Conservation (phyloP, 2,329 filamentous ascomycete species). For the Dryadomyces sulphureus region DNA sequence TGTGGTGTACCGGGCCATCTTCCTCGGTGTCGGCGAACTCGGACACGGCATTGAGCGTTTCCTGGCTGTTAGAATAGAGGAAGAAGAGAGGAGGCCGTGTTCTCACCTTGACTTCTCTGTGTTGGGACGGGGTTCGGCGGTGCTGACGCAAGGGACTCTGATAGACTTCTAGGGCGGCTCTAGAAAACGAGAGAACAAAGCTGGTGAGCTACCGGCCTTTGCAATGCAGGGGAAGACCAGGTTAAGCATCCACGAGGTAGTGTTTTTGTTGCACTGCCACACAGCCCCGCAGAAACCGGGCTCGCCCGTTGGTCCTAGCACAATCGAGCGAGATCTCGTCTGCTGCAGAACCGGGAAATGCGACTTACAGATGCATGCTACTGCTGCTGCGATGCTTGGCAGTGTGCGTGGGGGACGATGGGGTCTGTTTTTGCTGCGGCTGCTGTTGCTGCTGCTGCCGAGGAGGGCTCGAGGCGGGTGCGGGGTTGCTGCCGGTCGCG, state of each 20-base stretch:
- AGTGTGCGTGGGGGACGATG: not conserved
- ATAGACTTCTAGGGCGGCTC: constrained; percentile 27
- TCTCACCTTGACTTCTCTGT: constrained; percentile 42
- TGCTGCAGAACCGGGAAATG: not conserved
- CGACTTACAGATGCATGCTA: not conserved
- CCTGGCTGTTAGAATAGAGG: constrained; percentile 29
- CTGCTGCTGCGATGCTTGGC: not conserved
- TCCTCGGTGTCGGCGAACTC: constrained; percentile 75
- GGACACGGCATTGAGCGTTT: constrained; percentile 81
- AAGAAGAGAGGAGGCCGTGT: not conserved
- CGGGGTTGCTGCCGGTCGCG: too few relatives aligned
- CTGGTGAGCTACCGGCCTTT: not conserved
- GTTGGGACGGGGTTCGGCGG: constrained; percentile 39
- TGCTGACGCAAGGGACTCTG: constrained; percentile 43
- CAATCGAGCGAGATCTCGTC: not conserved
- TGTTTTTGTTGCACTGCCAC: constrained; percentile 11
- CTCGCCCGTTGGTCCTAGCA: constrained; percentile 5
- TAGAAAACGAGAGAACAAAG: constrained; percentile 12
- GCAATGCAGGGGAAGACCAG: not conserved
- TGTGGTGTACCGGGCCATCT: constrained; percentile 67
- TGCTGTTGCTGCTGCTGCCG: too few relatives aligned
- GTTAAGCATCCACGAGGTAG: not conserved
- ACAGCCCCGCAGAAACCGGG: constrained; percentile 10
- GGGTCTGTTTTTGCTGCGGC: not conserved
- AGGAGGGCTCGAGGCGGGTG: too few relatives aligned